These are phyloP conservation scores for Pestalotiopsis sp. DNA, from an alignment of 2,329 filamentous ascomycete genomes.

Conservation along the genomic window DNA sequence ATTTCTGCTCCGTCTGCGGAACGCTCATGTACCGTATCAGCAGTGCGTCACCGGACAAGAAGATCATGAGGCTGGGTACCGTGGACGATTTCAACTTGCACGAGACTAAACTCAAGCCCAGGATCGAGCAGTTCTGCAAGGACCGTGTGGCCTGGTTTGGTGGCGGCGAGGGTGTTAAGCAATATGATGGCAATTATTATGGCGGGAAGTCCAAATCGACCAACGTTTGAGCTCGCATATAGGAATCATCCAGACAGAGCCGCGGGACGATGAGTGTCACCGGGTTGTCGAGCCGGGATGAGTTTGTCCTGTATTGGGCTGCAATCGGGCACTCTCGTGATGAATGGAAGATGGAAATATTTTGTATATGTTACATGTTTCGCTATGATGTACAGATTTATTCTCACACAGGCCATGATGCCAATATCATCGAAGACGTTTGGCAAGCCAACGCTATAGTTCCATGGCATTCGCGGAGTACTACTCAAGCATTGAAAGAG, in stretches of 20 bases:
- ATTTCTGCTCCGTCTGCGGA: constrained; percentile 63
- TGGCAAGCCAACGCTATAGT: neutral
- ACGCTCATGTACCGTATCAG: constrained; percentile 61
- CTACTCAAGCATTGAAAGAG: too few species aligned
- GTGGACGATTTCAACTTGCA: constrained; percentile 63
- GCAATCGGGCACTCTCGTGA: too few species aligned
- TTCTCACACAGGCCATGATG: neutral
- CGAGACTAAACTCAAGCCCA: constrained; percentile 59
- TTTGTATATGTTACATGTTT: constrained; percentile 7
- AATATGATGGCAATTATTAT: neutral
- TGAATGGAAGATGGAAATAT: neutral
- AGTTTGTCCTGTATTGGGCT: too few species aligned
- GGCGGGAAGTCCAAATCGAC: neutral
- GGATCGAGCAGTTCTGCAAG: constrained; percentile 39
- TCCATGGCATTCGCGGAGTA: too few species aligned
- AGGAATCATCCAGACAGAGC: too few species aligned
- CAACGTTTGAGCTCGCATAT: neutral
- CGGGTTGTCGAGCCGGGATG: too few species aligned
- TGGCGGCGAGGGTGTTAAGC: neutral
- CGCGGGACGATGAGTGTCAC: too few species aligned
- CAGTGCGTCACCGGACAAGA: constrained; percentile 43
- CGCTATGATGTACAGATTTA: constrained; percentile 8
- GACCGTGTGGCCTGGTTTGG: constrained; percentile 3
- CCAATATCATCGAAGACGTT: constrained; percentile 3
- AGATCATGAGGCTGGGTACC: constrained; percentile 59